Conservation (phyloP, 495 filamentous ascomycete genomes). For the Cenococcum geophilum region DNA sequence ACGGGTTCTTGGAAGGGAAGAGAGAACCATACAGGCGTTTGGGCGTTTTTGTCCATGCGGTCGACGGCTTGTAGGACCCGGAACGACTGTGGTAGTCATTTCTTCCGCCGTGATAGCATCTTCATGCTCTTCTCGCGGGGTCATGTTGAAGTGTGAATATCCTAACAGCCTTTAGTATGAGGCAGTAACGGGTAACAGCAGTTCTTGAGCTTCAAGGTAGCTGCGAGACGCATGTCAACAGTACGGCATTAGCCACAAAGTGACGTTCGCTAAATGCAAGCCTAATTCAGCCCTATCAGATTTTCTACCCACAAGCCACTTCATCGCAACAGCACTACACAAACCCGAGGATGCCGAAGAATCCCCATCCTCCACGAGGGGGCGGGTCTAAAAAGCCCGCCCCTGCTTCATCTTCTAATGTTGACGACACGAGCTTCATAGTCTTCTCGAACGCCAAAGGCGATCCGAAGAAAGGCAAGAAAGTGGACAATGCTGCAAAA, state of each 20-base stretch:
- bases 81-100: constrained; percentile 32
- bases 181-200: neutral
- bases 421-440: constrained; percentile 57
- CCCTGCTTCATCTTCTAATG: constrained; percentile 18
- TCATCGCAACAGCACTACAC: neutral
- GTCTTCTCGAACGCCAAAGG: constrained; percentile 62
- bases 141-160: neutral
- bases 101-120: constrained; percentile 40
- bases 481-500: constrained; percentile 23
- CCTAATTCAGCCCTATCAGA: constrained; percentile 10
- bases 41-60: constrained; percentile 37
- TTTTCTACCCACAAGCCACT: neutral
- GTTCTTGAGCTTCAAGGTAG: neutral
- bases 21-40: constrained; percentile 29
- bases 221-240: neutral
- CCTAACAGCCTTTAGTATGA: neutral
- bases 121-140: constrained; percentile 10
- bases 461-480: constrained; percentile 44
- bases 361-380: constrained; percentile 32
- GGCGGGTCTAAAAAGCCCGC: constrained; percentile 30
- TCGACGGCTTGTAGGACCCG: constrained; percentile 1
- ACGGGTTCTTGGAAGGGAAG: neutral
- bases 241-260: neutral
- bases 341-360: constrained; percentile 21
- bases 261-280: constrained; percentile 9